A percentile compares a stretch with the other conserved stretches of the same genome.
phyloP scores from a whole-genome alignment of 169 alveolate genomes.

The Babesia bigemina region DNA sequence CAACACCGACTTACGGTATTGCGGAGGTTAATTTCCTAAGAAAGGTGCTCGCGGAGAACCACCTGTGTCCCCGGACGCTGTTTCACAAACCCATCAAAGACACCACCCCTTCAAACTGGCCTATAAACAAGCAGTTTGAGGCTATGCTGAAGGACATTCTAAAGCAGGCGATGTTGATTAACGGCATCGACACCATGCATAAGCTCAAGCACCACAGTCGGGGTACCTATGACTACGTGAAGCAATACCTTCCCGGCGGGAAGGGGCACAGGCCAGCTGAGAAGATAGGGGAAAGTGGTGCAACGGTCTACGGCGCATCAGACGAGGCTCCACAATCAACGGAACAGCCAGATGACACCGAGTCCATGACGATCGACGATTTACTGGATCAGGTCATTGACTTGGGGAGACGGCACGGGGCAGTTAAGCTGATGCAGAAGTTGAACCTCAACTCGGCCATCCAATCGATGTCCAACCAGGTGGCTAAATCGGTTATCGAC shows the following conservation, averaged over 20 bases:
- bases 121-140: constrained; percentile 10
- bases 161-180: constrained; percentile 24
- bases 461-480: background rate
- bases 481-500: background rate
- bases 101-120: background rate
- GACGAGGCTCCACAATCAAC: too few relatives aligned
- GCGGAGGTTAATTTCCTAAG: background rate
- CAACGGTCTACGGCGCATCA: too few relatives aligned
- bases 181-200: constrained; percentile 42
- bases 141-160: constrained; percentile 1
- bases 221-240: constrained; percentile 12
- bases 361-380: constrained; percentile 3
- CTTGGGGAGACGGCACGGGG: background rate
- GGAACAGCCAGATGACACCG: too few relatives aligned
- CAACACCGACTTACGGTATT: background rate
- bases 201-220: constrained; percentile 20
- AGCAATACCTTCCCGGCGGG: constrained; percentile 5
- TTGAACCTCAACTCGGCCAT: background rate
- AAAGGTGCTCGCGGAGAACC: background rate
- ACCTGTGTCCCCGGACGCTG: background rate
- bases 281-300: background rate
- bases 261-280: background rate
- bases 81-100: background rate
- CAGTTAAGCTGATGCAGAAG: background rate
- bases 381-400: constrained; percentile 8